These are phyloP conservation scores for Solanum chmielewskii DNA, from an alignment of 257 asterid species.

Conservation along the genomic window DNA sequence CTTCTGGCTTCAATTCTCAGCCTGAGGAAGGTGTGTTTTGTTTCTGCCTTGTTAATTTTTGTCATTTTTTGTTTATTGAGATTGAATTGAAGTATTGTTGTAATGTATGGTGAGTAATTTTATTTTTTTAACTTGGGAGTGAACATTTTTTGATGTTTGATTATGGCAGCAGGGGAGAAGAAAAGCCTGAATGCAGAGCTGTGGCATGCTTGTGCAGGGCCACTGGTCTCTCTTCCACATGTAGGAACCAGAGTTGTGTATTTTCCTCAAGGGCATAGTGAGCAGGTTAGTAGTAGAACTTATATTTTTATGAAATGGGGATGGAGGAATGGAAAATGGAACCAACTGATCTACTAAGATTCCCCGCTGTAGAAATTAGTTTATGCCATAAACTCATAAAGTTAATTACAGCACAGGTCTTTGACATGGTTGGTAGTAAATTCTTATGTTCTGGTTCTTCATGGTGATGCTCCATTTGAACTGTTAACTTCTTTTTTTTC, in stretches of 20 bases:
- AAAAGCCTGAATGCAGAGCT: constrained; percentile 94
- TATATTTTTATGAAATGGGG: not conserved
- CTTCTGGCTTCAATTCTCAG: constrained; percentile 52
- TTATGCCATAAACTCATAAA: not conserved
- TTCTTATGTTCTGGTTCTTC: not conserved
- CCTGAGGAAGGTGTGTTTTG: constrained; percentile 53
- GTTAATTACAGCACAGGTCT: not conserved
- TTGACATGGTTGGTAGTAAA: not conserved
- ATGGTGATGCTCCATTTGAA: not conserved
- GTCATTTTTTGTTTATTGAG: not conserved
- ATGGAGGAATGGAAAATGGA: not conserved
- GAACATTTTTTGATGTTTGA: not conserved
- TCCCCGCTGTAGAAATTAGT: not conserved
- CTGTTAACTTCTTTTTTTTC: not conserved
- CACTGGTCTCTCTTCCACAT: constrained; percentile 79
- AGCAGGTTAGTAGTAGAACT: constrained; percentile 43
- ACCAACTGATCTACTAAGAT: not conserved
- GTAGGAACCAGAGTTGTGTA: constrained; percentile 80
- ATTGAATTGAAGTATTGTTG: not conserved
- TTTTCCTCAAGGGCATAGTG: constrained; percentile 93
- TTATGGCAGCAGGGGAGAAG: constrained; percentile 48
- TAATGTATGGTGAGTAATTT: not conserved
- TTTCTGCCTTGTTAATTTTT: not conserved
- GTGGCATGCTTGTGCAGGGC: constrained; percentile 99
- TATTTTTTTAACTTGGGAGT: not conserved